Percentiles rank a stretch among this genome's conserved stretches.
phyloP scores from a whole-genome alignment of 495 filamentous ascomycete species.

The Penicillium macrosclerotiorum region DNA sequence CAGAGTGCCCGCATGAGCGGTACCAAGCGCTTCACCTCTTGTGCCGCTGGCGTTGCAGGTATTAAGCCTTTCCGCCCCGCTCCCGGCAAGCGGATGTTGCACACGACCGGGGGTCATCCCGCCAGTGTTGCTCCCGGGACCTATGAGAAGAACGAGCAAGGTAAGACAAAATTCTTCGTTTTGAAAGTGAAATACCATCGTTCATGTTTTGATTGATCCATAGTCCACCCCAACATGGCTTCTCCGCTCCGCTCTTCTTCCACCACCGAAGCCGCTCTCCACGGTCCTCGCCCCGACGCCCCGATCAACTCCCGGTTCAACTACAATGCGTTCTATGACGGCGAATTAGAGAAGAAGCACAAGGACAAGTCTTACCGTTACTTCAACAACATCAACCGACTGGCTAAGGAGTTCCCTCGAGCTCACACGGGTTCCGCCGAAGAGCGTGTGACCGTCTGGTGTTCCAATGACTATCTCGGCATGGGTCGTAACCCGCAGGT shows the following conservation, averaged over 20 bases:
- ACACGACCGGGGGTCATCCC: slow-evolving; percentile 71
- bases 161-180: slow-evolving; percentile 35
- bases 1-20: slow-evolving; percentile 65
- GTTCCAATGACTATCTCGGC: slow-evolving; percentile 97
- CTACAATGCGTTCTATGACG: slow-evolving; percentile 85
- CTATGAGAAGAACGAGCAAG: slow-evolving; percentile 58
- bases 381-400: slow-evolving; percentile 99
- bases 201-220: slow-evolving; percentile 7
- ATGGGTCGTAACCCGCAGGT: slow-evolving; percentile 93
- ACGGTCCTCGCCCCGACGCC: slow-evolving; percentile 40
- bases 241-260: slow-evolving; percentile 29
- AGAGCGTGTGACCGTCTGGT: slow-evolving; percentile 96
- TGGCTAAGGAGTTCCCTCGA: slow-evolving; percentile 93
- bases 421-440: slow-evolving; percentile 85
- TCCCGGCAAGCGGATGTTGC: slow-evolving; percentile 66
- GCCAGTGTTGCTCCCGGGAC: slow-evolving; percentile 67
- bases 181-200: not conserved
- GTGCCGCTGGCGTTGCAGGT: slow-evolving; percentile 32
- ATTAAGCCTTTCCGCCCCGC: slow-evolving; percentile 33
- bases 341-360: slow-evolving; percentile 95
- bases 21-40: slow-evolving; percentile 46
- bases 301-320: slow-evolving; percentile 65
- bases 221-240: slow-evolving; percentile 28
- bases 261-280: slow-evolving; percentile 24
- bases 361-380: slow-evolving; percentile 99